phyloP scores from a whole-genome alignment of 805 yeast species.

The Torulaspora microellipsoides region DNA sequence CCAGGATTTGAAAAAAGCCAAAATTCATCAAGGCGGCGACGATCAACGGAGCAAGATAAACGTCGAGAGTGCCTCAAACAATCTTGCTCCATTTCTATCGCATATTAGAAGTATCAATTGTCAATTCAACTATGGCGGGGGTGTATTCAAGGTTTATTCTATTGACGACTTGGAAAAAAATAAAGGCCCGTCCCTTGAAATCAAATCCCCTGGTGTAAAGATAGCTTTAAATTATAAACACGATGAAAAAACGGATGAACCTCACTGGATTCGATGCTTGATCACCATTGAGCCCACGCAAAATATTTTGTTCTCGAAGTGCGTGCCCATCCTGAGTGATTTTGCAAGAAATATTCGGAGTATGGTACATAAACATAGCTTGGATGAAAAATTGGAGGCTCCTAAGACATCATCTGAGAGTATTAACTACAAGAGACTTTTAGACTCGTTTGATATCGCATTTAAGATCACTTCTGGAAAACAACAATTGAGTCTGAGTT shows the following conservation, averaged over 20 bases:
- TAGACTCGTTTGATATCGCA: conserved; percentile 56
- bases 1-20: conserved; percentile 32
- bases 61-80: conserved; percentile 7
- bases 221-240: conserved; percentile 49
- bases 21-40: conserved; percentile 10
- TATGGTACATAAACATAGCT: conserved; percentile 39
- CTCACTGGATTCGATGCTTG: conserved; percentile 29
- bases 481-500: conserved; percentile 73
- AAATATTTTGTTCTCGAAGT: conserved; percentile 63
- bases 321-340: conserved; percentile 73
- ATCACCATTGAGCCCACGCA: conserved; percentile 48
- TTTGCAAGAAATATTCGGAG: conserved; percentile 47
- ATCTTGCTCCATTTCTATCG: conserved; percentile 23
- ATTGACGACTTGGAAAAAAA: conserved; percentile 40
- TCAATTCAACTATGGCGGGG: conserved; percentile 62
- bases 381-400: conserved; percentile 8
- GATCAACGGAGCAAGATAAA: conserved; percentile 3
- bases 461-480: conserved; percentile 61
- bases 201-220: conserved; percentile 73
- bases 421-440: conserved; percentile 41
- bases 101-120: conserved; percentile 43
- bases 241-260: conserved; percentile 11
- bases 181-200: conserved; percentile 46
- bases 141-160: conserved; percentile 45
- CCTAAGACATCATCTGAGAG: conserved; percentile 9